Evolutionary conservation across 306 rosid genomes (phyloP), one percentile per base, ranked within the genome.

Genomic region (Sophora flavescens): DNA sequence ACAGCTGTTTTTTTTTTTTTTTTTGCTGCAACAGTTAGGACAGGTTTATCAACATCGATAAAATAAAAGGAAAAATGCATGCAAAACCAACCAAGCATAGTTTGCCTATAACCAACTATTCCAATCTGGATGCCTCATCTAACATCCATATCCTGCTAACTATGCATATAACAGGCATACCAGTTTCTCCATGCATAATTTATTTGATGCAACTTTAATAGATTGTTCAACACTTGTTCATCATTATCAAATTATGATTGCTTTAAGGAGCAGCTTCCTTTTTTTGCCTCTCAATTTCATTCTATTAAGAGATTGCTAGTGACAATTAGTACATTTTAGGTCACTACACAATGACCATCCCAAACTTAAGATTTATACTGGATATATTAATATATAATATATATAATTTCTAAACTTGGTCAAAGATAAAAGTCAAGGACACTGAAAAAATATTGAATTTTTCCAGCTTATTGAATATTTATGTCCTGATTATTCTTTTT

Each of bases 401-500:
- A 28, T 28, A 30, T 30, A 30, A 30, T 30, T 71, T 54, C 66
- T 2, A 4, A 8, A 22, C 39, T 14, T 26, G 11, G 3, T 38
- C 41, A 71, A 36, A 71, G 33, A 18, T 71, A 18, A 6, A 54
- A 38, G 39, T 68, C 59, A 68, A 67, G 9, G 16, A 26, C 58
- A 28, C 14, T 0, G n/a, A 12, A 47, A 45, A 63, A 16, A 26
- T 10, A 3, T 42, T n/a, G 72, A 45, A 26, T 14, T 3, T 15
- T 12, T 28, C 22, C 22, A 22, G 22, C 22, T 22, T 22, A 22
- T 22, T 22, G 22, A 22, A 1, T 22, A 22, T 22, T 22, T 22
- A 22, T 22, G 22, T 22, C 22, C 22, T 22, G 22, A 22, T 22
- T 22, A 22, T 22, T 22, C 22, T 22, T 22, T 22, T 22, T 22